phyloP scores from a whole-genome alignment of 2,329 filamentous ascomycete genomes.

The Malbranchea cinnamomea region DNA sequence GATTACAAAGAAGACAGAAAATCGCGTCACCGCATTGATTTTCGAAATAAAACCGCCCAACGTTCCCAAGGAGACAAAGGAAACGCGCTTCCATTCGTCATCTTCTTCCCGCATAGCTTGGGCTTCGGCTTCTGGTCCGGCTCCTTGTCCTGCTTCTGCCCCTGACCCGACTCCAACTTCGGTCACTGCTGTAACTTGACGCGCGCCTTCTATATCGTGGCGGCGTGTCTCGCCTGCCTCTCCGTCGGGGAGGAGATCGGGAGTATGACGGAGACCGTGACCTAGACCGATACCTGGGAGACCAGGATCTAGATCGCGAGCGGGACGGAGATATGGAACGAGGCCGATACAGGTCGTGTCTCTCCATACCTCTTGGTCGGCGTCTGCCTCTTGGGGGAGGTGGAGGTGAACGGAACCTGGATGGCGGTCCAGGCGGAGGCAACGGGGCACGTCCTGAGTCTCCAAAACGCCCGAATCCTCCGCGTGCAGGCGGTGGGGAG shows the following conservation, averaged over 20 bases:
- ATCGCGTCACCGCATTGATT: too few relatives aligned
- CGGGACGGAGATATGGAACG: constrained; percentile 38
- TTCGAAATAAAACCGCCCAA: too few relatives aligned
- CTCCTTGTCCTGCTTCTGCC: too few relatives aligned
- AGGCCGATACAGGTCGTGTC: constrained; percentile 44
- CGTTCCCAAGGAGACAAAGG: too few relatives aligned
- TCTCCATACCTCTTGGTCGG: constrained; percentile 31
- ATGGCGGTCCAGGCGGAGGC: constrained; percentile 13
- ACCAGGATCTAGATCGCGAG: constrained; percentile 22
- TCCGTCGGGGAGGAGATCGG: constrained; percentile 26
- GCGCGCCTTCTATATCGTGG: constrained; percentile 37
- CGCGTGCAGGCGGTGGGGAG: constrained; percentile 57
- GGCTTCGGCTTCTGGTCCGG: constrained; percentile 33
- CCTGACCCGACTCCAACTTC: constrained; percentile 39
- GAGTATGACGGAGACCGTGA: constrained; percentile 22
- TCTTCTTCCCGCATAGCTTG: constrained; percentile 18
- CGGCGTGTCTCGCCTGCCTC: constrained; percentile 22
- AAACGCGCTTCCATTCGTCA: constrained; percentile 14
- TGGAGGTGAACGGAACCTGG: constrained; percentile 21
- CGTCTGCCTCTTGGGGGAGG: constrained; percentile 16
- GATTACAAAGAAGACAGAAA: too few relatives aligned
- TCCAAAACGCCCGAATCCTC: constrained; percentile 7
- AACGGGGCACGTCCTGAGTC: constrained; percentile 3
- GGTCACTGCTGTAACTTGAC: constrained; percentile 40
- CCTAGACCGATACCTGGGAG: constrained; percentile 16